Evolutionary conservation across 139 green algal genomes (phyloP).

Genomic region (Chlorella sp.): DNA sequence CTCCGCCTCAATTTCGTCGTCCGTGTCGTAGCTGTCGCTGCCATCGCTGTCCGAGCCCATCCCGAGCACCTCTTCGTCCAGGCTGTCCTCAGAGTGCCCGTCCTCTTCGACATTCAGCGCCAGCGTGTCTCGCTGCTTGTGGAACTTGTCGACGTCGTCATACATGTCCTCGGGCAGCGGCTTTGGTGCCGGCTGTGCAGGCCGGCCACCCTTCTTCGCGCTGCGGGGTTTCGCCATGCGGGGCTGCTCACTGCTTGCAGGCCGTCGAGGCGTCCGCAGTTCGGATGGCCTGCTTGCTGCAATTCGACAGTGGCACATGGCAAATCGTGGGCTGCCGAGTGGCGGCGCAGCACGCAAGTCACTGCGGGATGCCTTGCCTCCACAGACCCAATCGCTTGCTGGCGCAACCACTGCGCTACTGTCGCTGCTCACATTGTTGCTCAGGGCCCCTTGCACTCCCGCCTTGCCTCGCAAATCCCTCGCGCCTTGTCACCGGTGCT

Average conservation of each 20-base stretch:
- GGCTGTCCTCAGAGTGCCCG: constrained; percentile 38
- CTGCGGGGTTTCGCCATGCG: constrained; percentile 4
- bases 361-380: too few species aligned
- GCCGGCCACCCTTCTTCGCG: not conserved
- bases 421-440: too few species aligned
- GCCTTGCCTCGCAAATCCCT: too few species aligned
- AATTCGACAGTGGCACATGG: not conserved
- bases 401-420: too few species aligned
- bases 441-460: too few species aligned
- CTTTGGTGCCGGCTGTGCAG: not conserved
- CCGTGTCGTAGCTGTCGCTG: constrained; percentile 41
- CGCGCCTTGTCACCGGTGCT: too few species aligned
- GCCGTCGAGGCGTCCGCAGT: not conserved
- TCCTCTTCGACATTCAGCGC: constrained; percentile 54
- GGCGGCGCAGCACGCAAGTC: not conserved
- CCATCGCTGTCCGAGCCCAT: constrained; percentile 35
- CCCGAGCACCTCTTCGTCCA: constrained; percentile 51
- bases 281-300: too few species aligned
- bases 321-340: not conserved
- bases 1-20: constrained; percentile 36
- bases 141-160: constrained; percentile 35
- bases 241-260: constrained; percentile 9
- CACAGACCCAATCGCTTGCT: too few species aligned
- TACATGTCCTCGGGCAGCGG: constrained; percentile 9
- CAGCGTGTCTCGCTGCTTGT: constrained; percentile 58